phyloP scores from a whole-genome alignment of 495 filamentous ascomycete genomes.

The Penicillium atrosanguineum region DNA sequence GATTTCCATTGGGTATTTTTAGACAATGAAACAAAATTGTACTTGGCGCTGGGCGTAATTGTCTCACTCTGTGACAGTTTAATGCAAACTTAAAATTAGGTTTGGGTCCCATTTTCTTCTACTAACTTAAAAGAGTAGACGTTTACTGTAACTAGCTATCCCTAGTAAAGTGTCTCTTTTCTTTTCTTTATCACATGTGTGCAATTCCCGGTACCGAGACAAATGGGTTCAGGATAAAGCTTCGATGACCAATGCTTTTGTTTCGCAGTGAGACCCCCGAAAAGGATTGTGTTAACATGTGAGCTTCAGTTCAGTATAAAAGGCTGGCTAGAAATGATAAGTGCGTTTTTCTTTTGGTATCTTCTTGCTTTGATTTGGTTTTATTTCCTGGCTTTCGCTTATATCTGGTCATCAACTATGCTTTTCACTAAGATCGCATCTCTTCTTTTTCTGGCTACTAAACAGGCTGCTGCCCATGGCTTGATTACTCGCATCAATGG shows the following conservation, averaged over 20 bases:
- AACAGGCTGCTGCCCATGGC: constrained; percentile 41
- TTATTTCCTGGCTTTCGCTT: neutral
- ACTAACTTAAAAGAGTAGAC: neutral
- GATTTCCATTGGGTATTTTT: too few relatives aligned
- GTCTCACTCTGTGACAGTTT: neutral
- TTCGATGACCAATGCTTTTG: neutral
- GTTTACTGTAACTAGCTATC: too few relatives aligned
- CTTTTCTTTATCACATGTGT: neutral
- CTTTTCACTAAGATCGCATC: neutral
- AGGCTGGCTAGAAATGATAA: too few relatives aligned
- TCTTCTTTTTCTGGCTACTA: constrained; percentile 13
- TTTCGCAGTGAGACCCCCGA: neutral
- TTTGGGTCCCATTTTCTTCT: too few relatives aligned
- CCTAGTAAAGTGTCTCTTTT: neutral
- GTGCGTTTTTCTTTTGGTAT: too few relatives aligned
- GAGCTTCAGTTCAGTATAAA: too few relatives aligned
- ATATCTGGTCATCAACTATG: neutral
- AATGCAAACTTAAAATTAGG: neutral
- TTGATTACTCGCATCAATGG: constrained; percentile 50
- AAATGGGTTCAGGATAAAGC: neutral
- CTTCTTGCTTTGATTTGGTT: neutral
- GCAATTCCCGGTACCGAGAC: neutral
- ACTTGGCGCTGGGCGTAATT: neutral
- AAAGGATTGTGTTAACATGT: neutral
- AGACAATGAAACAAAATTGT: too few relatives aligned